Conservation (phyloP, 2,329 filamentous ascomycete genomes). For the Dactylella cylindrospora region DNA sequence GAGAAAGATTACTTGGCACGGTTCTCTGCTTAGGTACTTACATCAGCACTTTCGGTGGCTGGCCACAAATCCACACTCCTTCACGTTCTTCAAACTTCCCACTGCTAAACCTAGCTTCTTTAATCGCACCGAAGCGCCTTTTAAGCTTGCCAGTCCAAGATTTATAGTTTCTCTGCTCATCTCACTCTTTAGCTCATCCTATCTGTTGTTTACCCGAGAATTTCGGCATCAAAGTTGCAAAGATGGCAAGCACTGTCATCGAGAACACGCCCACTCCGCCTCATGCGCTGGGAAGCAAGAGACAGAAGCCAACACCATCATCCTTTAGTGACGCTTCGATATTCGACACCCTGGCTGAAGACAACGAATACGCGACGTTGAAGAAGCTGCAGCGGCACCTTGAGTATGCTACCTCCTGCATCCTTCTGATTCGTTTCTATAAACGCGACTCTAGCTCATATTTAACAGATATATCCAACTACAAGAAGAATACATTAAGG, state of each 20-base stretch:
- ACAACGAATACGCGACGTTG: slow-evolving; percentile 88
- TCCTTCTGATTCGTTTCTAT: not conserved
- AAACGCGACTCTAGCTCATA: slow-evolving; percentile 47
- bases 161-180: too few relatives aligned
- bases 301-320: slow-evolving; percentile 20
- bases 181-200: too few relatives aligned
- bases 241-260: slow-evolving; percentile 14
- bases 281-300: slow-evolving; percentile 20
- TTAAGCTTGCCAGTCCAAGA: too few relatives aligned
- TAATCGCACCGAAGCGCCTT: too few relatives aligned
- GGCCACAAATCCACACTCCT: too few relatives aligned
- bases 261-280: slow-evolving; percentile 5
- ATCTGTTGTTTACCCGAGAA: too few relatives aligned
- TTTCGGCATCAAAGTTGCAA: too few relatives aligned
- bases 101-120: too few relatives aligned
- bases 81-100: too few relatives aligned
- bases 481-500: slow-evolving; percentile 99
- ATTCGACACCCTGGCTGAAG: slow-evolving; percentile 77
- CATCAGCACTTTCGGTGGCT: too few relatives aligned
- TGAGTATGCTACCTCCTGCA: slow-evolving; percentile 63
- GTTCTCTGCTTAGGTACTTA: too few relatives aligned
- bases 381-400: slow-evolving; percentile 96
- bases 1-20: too few relatives aligned
- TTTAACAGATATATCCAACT: slow-evolving; percentile 79
- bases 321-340: slow-evolving; percentile 53